These are phyloP conservation scores for Aspergillus ustus DNA, from an alignment of 2,329 filamentous ascomycete species.

Conservation along the genomic window DNA sequence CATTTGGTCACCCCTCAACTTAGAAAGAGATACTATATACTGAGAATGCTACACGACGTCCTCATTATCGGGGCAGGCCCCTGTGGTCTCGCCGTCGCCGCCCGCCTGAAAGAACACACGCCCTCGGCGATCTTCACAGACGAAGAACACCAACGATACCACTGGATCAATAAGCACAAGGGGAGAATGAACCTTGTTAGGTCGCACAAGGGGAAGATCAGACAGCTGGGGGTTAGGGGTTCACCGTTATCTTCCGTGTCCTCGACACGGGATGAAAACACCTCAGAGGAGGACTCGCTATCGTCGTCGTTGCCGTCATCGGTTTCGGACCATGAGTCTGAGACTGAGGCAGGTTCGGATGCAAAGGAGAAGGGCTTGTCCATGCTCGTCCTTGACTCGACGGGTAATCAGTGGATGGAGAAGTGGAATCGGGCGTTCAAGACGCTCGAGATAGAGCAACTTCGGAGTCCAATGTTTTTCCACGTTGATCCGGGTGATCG, in stretches of 20 bases:
- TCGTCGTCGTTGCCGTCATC: neutral
- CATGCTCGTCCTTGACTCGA: slow-evolving; percentile 70
- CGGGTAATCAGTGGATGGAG: slow-evolving; percentile 67
- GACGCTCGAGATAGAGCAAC: slow-evolving; percentile 69
- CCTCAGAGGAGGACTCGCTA: neutral
- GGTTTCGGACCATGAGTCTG: neutral
- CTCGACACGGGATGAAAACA: neutral
- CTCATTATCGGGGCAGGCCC: slow-evolving; percentile 76
- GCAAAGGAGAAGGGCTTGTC: slow-evolving; percentile 29
- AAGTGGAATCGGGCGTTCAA: slow-evolving; percentile 73
- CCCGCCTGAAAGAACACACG: slow-evolving; percentile 71
- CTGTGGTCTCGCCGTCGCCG: slow-evolving; percentile 73
- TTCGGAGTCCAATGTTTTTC: slow-evolving; percentile 82
- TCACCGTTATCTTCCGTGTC: neutral
- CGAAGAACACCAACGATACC: slow-evolving; percentile 79
- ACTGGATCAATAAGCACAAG: slow-evolving; percentile 73
- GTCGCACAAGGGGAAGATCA: slow-evolving; percentile 32
- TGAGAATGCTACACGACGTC: slow-evolving; percentile 58
- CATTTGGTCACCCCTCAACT: neutral
- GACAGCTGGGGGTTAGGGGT: slow-evolving; percentile 32
- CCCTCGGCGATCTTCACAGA: slow-evolving; percentile 82
- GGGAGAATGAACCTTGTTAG: slow-evolving; percentile 58
- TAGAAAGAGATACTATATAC: neutral
- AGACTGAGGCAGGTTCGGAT: neutral
- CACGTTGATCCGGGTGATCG: slow-evolving; percentile 77